Evolutionary conservation across 1,284 basidiomycete genomes (phyloP), one percentile per base, ranked within the genome.

Genomic region (Leccinum solheimii): DNA sequence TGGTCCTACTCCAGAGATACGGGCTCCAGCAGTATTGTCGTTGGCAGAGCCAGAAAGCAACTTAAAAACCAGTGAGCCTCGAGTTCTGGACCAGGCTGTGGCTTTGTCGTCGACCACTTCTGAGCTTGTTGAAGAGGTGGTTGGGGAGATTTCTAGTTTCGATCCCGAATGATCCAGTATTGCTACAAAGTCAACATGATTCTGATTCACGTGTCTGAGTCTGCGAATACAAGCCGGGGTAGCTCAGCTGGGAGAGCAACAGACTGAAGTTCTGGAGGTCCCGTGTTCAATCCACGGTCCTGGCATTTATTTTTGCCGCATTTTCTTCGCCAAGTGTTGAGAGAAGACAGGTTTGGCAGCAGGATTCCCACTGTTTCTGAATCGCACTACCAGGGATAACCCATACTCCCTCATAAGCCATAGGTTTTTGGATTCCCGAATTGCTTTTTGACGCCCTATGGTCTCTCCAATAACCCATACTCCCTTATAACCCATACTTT

Each of bases 1-100:
- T 56, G 90, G 90, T 0, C 90, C 90, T 21, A 83, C 83, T n/a
- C 90, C 90, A 0, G 82, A 86, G 61, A 90, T 92, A 62, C 79
- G 81, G 30, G 79, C 80, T 1, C 85, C 86, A 0, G 75, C 74
- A 7, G 66, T 68, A 4, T 57, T 76, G 53, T 68, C 72, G 3
- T 72, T 76, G 19, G 64, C 62, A 34, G 67, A 67, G n/a, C 55
- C 71, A n/a, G 64, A 55, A 38, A 53, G 34, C 26, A 60, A 57
- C 26, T 11, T 27, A 5, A 56, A 62, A 51, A 26, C 27, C 16
- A 23, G 34, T 23, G 59, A 50, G 49, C 30, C 50, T 36, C 48
- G 21, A n/a, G 27, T 27, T 54, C 36, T 49, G 36, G 54, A 10
- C 27, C 62, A 59, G 32, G 27, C 27, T 13, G 34, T 40, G 27